Conservation (phyloP, 768 basidiomycete species). For the Mycena kentingensis region DNA sequence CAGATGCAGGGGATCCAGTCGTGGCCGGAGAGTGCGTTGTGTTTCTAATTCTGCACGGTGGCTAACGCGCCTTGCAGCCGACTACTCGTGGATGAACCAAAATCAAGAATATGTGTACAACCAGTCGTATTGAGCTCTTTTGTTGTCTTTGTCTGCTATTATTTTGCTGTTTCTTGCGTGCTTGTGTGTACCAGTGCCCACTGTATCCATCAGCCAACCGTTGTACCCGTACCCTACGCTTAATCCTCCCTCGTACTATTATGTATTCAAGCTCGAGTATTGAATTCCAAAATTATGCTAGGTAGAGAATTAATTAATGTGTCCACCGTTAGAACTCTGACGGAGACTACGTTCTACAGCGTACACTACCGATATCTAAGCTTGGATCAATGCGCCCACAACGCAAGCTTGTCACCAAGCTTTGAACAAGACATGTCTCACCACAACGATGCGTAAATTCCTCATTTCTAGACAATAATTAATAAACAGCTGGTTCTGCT, state of each 20-base stretch:
- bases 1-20: constrained; percentile 65
- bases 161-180: neutral
- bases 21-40: constrained; percentile 58
- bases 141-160: neutral
- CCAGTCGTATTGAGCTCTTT: constrained; percentile 7
- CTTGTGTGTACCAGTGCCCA: neutral
- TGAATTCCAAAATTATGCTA: neutral
- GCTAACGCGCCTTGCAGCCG: constrained; percentile 16
- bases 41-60: neutral
- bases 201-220: neutral
- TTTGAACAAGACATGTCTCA: too few relatives aligned
- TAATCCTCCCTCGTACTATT: too few relatives aligned
- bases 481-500: too few relatives aligned
- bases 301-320: neutral
- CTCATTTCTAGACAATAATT: too few relatives aligned
- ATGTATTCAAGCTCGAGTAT: neutral
- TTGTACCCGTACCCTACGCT: too few relatives aligned
- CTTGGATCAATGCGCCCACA: too few relatives aligned
- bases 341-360: too few relatives aligned
- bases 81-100: constrained; percentile 40
- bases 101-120: constrained; percentile 16
- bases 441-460: too few relatives aligned
- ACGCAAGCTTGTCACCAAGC: too few relatives aligned
- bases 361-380: too few relatives aligned
- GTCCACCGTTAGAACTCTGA: too few relatives aligned